Evolutionary conservation across 768 basidiomycete species (phyloP).

Genomic region (Chlorophyllum brunneum): DNA sequence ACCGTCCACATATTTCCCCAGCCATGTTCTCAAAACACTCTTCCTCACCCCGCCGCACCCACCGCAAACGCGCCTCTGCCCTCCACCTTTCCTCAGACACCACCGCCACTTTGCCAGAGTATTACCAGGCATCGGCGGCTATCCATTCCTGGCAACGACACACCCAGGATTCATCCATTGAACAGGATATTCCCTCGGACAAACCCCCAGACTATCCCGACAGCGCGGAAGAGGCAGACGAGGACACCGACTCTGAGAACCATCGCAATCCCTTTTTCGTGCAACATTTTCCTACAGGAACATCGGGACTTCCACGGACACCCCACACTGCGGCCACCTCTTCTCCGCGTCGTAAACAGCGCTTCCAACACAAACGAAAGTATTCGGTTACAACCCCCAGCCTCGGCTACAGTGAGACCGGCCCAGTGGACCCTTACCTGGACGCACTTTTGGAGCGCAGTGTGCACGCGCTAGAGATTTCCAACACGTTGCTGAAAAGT

Average conservation of each 20-base stretch:
- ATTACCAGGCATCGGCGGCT: conserved; percentile 30
- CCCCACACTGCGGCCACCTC: neutral
- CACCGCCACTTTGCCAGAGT: conserved; percentile 60
- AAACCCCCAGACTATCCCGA: conserved; percentile 74
- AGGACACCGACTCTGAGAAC: conserved; percentile 47
- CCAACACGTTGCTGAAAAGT: conserved; percentile 72
- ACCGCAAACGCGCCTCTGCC: conserved; percentile 55
- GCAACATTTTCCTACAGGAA: conserved; percentile 1
- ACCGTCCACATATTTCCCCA: conserved; percentile 1
- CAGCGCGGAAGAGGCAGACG: conserved; percentile 73
- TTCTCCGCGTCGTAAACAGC: conserved; percentile 3
- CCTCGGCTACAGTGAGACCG: conserved; percentile 2
- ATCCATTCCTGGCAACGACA: conserved; percentile 10
- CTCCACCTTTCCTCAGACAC: conserved; percentile 65
- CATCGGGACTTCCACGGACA: neutral
- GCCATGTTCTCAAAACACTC: conserved; percentile 20
- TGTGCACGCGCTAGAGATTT: conserved; percentile 83
- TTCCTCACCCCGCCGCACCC: conserved; percentile 29
- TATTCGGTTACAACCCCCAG: neutral
- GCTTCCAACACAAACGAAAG: conserved; percentile 10
- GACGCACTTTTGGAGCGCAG: conserved; percentile 80
- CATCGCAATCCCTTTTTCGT: conserved; percentile 16
- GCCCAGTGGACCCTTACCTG: conserved; percentile 49
- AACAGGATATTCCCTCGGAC: conserved; percentile 39
- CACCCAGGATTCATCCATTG: conserved; percentile 10